phyloP scores from a whole-genome alignment of 2,329 filamentous ascomycete genomes.

The Phoma herbarum region DNA sequence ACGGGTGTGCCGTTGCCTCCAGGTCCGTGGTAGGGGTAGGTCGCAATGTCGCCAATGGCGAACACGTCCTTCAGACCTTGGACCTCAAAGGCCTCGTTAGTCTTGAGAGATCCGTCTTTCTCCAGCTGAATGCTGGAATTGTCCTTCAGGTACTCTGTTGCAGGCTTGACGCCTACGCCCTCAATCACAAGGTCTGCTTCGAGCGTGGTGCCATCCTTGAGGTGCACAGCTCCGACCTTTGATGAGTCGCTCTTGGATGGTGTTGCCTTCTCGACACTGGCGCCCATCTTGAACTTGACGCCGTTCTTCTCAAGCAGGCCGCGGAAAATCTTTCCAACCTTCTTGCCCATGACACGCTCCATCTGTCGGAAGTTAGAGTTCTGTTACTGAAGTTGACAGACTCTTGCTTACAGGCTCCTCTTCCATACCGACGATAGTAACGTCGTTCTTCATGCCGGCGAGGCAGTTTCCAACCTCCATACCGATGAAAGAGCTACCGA shows the following conservation, averaged over 20 bases:
- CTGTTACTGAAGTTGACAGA: background rate
- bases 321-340: constrained; percentile 84
- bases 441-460: constrained; percentile 78
- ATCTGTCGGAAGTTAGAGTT: constrained; percentile 54
- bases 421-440: constrained; percentile 90
- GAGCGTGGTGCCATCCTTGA: constrained; percentile 86
- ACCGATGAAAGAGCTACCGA: constrained; percentile 95
- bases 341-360: constrained; percentile 82
- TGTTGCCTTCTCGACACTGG: constrained; percentile 82
- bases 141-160: constrained; percentile 80
- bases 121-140: constrained; percentile 76
- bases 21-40: constrained; percentile 91
- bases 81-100: constrained; percentile 81
- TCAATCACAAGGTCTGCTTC: constrained; percentile 90
- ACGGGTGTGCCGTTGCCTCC: constrained; percentile 76
- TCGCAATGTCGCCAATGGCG: constrained; percentile 94
- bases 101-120: constrained; percentile 84
- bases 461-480: constrained; percentile 93
- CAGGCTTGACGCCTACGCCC: constrained; percentile 86
- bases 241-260: constrained; percentile 72
- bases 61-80: constrained; percentile 82
- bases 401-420: constrained; percentile 63
- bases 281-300: constrained; percentile 85
- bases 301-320: constrained; percentile 82
- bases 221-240: constrained; percentile 79